phyloP scores from a whole-genome alignment of 371 early-diverging fungal species.

The Edhazardia aedis region DNA sequence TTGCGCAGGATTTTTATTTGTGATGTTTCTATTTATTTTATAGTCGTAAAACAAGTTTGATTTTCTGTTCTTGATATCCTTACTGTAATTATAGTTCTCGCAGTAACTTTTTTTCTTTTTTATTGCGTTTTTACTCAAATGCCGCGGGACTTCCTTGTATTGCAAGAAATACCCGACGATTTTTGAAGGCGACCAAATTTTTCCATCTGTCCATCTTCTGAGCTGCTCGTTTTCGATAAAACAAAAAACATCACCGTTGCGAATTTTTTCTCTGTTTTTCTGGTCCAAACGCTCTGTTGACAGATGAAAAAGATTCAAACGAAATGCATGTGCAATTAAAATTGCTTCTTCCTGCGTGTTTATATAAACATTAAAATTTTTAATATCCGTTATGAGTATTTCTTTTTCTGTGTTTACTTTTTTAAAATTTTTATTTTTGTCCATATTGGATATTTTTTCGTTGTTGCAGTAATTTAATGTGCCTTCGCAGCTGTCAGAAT shows the following conservation, averaged over 20 bases:
- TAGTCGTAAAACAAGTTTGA: too few relatives aligned
- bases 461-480: too few relatives aligned
- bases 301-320: conserved; percentile 25
- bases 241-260: conserved; percentile 38
- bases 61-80: too few relatives aligned
- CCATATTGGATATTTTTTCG: too few relatives aligned
- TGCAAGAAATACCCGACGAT: conserved; percentile 42
- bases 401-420: too few relatives aligned
- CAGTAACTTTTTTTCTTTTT: conserved; percentile 17
- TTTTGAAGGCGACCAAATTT: conserved; percentile 46
- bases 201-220: conserved; percentile 46
- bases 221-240: conserved; percentile 44
- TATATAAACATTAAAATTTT: too few relatives aligned
- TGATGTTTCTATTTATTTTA: too few relatives aligned
- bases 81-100: conserved; percentile 4
- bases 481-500: too few relatives aligned
- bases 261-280: conserved; percentile 29
- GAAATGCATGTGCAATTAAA: conserved; percentile 27
- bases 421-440: too few relatives aligned
- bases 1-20: too few relatives aligned
- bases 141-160: conserved; percentile 42
- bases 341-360: conserved; percentile 28
- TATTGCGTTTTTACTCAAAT: conserved; percentile 23
- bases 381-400: too few relatives aligned
- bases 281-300: conserved; percentile 20